Base-by-base conservation (phyloP, 345 rosid species). In the Garcia nutans region DNA sequence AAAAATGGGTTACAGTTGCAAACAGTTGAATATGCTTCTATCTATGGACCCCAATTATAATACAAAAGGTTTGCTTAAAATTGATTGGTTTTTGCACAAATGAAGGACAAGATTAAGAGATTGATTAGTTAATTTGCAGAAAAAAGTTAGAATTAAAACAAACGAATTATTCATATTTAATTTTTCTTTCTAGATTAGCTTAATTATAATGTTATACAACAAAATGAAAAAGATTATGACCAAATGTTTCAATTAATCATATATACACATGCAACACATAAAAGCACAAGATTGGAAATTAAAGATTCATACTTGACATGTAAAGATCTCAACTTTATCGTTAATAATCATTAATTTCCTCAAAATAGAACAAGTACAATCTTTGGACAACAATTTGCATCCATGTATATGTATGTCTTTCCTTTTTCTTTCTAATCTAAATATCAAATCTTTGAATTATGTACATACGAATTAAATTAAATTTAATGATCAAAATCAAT, bases 1-100 rank as follows among this genome's bases (percentile, higher is more conserved):
- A 50, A 52, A 50, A 1, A 28, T 13, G 55, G 74, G 23, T n/a
- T 37, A 69, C 74, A 15, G 37, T n/a, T 50, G 74, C 74, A 15
- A 55, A 68, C 37, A 61, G 28, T 37, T 52, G 61, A 22, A 70
- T 37, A 37, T 59, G 55, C 60, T 20, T 28, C 41, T 37, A 49
- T 28, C 31, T 28, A 28, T 47, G 16, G 65, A 8, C 20, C 19
- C 61, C 16, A 8, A 0, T n/a, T n/a, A n/a, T 45, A 31, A 42
- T 23, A 44, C 24, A 11, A n/a, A 66, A 66, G n/a, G 0, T 11
- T 41, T 65, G 8, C 6, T 44, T 20, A 0, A 10, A 63, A n/a
- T 63, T 12, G 66, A 26, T 16, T 55, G 59, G n/a, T 55, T 19
- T 17, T 4, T 47, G 15, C 50, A 47, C 50, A 8, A 47, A 47